These are phyloP conservation scores for Chenopodium suecicum DNA, from an alignment of 148 eudicot species.

Conservation along the genomic window DNA sequence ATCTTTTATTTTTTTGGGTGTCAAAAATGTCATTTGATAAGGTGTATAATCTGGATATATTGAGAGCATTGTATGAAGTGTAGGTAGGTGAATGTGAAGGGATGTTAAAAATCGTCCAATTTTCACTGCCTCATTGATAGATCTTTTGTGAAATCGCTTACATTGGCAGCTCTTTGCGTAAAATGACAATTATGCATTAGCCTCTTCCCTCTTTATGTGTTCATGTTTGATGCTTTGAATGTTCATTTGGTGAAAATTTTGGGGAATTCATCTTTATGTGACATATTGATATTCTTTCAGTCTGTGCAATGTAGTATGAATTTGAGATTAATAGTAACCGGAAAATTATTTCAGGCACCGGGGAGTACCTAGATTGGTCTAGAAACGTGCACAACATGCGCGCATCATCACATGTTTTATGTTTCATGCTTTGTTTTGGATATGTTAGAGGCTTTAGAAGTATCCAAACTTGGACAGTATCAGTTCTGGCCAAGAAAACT, in stretches of 20 bases:
- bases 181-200: neutral
- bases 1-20: constrained; percentile 9
- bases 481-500: neutral
- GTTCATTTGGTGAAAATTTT: neutral
- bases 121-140: constrained; percentile 18
- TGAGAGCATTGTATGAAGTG: constrained; percentile 3
- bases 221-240: neutral
- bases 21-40: neutral
- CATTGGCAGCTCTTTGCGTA: neutral
- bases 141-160: constrained; percentile 3
- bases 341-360: neutral
- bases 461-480: neutral
- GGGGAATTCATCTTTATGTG: neutral
- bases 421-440: too few species aligned
- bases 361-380: neutral
- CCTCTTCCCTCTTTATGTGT: neutral
- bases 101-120: constrained; percentile 2
- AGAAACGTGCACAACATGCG: too few species aligned
- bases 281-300: too few species aligned
- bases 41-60: constrained; percentile 20
- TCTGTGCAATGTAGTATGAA: neutral
- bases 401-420: too few species aligned
- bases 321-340: neutral
- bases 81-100: neutral
- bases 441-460: neutral